These are phyloP conservation scores for Cutaneotrichosporon arboriforme DNA, from an alignment of 1,284 basidiomycete species.

Conservation along the genomic window DNA sequence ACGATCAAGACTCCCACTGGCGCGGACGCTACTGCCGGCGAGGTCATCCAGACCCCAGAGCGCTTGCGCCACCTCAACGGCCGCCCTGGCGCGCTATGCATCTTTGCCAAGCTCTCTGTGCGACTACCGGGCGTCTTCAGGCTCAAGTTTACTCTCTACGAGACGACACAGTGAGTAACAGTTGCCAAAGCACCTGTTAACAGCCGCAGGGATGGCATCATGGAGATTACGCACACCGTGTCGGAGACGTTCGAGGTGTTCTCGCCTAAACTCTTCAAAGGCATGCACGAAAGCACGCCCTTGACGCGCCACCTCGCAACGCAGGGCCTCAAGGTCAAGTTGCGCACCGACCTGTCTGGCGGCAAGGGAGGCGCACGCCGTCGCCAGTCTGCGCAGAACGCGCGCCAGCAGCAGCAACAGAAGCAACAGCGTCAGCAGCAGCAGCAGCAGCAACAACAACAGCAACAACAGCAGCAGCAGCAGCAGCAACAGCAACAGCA, in stretches of 20 bases:
- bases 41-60: constrained; percentile 47
- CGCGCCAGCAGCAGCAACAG: neutral
- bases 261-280: constrained; percentile 49
- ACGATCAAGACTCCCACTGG: constrained; percentile 42
- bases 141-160: constrained; percentile 45
- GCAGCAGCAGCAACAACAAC: no score
- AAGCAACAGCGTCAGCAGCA: no score
- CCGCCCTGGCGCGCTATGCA: constrained; percentile 36
- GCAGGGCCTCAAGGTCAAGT: constrained; percentile 49
- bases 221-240: constrained; percentile 35
- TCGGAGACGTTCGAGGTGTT: constrained; percentile 48
- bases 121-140: constrained; percentile 47
- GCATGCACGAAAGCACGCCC: constrained; percentile 47
- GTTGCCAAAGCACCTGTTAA: neutral
- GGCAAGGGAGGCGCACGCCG: constrained; percentile 21
- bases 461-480: neutral
- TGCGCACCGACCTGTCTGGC: constrained; percentile 41
- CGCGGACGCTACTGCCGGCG: constrained; percentile 46
- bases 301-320: constrained; percentile 47
- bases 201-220: constrained; percentile 25
- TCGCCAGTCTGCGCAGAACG: constrained; percentile 1
- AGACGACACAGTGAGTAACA: constrained; percentile 40
- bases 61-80: constrained; percentile 42
- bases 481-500: neutral
- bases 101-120: constrained; percentile 48